These are phyloP conservation scores for Immersiporthe knoxdaviesiana DNA, from an alignment of 2,329 filamentous ascomycete genomes.

Conservation along the genomic window DNA sequence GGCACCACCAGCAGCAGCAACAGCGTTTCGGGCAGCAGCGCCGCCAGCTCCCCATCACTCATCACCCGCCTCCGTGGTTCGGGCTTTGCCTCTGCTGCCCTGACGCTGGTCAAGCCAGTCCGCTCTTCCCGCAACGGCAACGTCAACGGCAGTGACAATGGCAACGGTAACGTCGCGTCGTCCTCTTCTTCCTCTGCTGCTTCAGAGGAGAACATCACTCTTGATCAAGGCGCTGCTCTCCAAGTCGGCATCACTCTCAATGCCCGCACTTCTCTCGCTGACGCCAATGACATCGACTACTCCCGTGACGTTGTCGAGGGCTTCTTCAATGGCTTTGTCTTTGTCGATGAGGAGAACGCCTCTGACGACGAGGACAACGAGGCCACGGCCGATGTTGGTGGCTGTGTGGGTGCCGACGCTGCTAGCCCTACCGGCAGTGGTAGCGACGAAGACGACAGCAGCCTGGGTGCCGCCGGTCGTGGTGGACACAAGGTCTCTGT, in stretches of 20 bases:
- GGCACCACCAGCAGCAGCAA: too few species aligned
- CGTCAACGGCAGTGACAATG: too few species aligned
- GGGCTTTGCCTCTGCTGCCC: neutral
- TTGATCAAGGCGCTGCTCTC: neutral
- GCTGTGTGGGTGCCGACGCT: neutral
- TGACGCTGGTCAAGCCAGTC: neutral
- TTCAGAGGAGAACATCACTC: neutral
- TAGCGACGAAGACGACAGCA: too few species aligned
- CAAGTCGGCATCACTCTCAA: neutral
- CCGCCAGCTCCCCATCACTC: neutral
- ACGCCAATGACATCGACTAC: neutral
- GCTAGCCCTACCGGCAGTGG: too few species aligned
- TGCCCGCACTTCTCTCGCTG: neutral
- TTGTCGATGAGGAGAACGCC: neutral
- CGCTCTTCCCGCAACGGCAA: neutral
- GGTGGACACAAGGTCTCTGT: neutral
- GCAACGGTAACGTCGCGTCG: neutral
- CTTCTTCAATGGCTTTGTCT: neutral
- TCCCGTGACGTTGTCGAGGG: neutral
- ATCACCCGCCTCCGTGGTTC: neutral
- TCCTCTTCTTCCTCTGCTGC: too few species aligned
- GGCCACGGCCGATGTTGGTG: neutral
- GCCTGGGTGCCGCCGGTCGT: too few species aligned
- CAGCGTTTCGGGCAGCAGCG: too few species aligned
- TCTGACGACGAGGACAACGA: neutral